phyloP scores from a whole-genome alignment of 345 rosid genomes.

The Aquilaria sinensis region DNA sequence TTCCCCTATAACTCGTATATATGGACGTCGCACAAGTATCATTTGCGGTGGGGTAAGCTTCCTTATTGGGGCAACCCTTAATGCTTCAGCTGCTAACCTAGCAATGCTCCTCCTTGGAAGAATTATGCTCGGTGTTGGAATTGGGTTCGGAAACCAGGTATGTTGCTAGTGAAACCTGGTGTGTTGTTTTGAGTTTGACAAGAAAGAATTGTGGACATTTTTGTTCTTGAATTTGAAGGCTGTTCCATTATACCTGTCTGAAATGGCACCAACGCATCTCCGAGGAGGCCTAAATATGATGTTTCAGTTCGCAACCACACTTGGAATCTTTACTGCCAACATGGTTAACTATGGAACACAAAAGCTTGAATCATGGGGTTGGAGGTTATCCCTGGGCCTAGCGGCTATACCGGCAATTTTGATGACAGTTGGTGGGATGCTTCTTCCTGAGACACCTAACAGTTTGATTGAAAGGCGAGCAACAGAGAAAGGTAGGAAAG shows the following conservation, averaged over 20 bases:
- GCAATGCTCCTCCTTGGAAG: conserved; percentile 80
- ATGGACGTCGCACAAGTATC: conserved; percentile 81
- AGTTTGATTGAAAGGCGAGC: conserved; percentile 70
- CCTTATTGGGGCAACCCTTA: conserved; percentile 60
- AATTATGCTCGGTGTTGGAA: conserved; percentile 88
- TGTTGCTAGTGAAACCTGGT: background rate
- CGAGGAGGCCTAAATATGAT: conserved; percentile 88
- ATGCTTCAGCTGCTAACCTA: conserved; percentile 61
- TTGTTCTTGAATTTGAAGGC: conserved; percentile 32
- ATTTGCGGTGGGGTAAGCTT: conserved; percentile 83
- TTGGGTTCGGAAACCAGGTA: conserved; percentile 98
- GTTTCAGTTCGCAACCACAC: conserved; percentile 93
- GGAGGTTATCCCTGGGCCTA: conserved; percentile 94
- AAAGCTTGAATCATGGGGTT: conserved; percentile 79
- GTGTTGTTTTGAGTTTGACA: background rate
- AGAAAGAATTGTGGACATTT: background rate
- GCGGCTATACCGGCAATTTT: conserved; percentile 78
- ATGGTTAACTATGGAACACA: conserved; percentile 90
- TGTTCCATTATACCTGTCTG: conserved; percentile 82
- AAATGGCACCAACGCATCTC: conserved; percentile 93
- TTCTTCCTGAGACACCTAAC: conserved; percentile 87
- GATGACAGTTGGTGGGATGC: conserved; percentile 75
- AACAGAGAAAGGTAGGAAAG: conserved; percentile 48
- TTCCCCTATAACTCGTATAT: conserved; percentile 62
- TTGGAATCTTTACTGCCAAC: conserved; percentile 82